phyloP scores from a whole-genome alignment of 225 moss, liverwort and hornwort genomes.

The Bryoerythrophyllum caledonicum region DNA sequence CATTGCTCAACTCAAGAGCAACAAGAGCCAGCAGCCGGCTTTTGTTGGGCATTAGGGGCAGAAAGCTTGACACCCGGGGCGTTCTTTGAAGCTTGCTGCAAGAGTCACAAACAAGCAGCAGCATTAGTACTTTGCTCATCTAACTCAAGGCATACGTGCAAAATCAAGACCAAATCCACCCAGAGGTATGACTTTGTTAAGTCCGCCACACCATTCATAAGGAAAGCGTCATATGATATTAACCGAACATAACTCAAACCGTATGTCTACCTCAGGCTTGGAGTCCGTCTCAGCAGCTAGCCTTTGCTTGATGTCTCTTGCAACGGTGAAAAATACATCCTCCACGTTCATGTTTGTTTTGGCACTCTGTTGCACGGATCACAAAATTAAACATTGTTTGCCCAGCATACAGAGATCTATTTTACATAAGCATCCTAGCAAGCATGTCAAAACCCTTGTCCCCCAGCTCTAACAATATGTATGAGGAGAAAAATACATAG shows the following conservation, averaged over 20 bases:
- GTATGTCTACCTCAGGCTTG: conserved; percentile 75
- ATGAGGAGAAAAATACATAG: neutral
- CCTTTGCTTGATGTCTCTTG: conserved; percentile 98
- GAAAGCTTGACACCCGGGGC: conserved; percentile 60
- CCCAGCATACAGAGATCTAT: neutral
- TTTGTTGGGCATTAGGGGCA: conserved; percentile 58
- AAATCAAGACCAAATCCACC: conserved; percentile 15
- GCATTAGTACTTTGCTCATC: conserved; percentile 13
- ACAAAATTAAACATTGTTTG: neutral
- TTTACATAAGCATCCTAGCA: neutral
- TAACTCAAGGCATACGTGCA: neutral
- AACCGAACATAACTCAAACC: neutral
- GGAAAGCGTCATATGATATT: neutral
- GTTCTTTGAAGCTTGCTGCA: conserved; percentile 65
- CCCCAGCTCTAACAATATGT: neutral
- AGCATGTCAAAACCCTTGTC: neutral
- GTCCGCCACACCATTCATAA: neutral
- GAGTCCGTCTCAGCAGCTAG: conserved; percentile 88
- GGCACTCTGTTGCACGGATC: conserved; percentile 67
- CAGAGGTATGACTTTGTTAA: neutral
- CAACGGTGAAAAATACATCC: conserved; percentile 93
- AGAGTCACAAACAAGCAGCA: conserved; percentile 16
- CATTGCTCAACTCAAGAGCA: conserved; percentile 37
- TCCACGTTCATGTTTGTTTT: conserved; percentile 97
- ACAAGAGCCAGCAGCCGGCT: conserved; percentile 67